Conservation (phyloP, 2,329 filamentous ascomycete species). For the Diaporthe velutina region DNA sequence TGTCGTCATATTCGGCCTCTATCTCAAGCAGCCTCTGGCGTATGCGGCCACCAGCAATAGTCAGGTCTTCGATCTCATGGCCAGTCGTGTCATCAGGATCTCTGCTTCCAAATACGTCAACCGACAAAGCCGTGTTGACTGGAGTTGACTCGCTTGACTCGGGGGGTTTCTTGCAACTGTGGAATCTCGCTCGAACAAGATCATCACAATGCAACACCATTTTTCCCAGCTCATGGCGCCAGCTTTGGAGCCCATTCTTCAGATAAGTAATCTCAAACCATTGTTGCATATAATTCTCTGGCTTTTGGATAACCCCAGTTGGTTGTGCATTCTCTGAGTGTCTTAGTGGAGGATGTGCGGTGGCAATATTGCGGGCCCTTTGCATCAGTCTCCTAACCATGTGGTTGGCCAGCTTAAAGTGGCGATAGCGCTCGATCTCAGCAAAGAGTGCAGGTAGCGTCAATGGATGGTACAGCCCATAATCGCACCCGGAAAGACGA, state of each 20-base stretch:
- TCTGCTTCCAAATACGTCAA: neutral
- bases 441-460: neutral
- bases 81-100: neutral
- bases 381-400: neutral
- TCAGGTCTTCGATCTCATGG: neutral
- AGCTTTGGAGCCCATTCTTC: neutral
- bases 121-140: neutral
- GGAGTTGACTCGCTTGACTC: neutral
- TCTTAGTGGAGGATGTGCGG: neutral
- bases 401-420: neutral
- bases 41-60: neutral
- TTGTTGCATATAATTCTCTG: neutral
- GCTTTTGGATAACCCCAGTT: neutral
- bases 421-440: neutral
- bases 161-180: neutral
- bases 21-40: neutral
- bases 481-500: neutral
- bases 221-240: neutral
- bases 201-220: slow-evolving; percentile 1
- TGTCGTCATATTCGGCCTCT: neutral
- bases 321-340: neutral
- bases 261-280: neutral
- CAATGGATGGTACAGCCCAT: neutral
- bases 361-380: neutral
- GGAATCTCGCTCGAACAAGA: neutral